phyloP scores from a whole-genome alignment of 805 yeast genomes.

The Ogataea nonfermentans region DNA sequence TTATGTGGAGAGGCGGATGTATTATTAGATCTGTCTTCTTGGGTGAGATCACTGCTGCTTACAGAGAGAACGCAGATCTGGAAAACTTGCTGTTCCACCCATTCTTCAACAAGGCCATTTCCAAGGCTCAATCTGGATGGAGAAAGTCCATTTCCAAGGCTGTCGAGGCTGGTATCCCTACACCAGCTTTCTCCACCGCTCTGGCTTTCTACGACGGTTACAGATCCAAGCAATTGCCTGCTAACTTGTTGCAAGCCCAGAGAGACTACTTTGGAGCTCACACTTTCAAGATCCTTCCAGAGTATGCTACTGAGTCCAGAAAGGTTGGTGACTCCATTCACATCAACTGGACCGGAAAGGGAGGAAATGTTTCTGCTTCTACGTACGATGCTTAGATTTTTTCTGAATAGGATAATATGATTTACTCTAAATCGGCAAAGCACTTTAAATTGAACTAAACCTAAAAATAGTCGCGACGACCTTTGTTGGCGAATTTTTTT shows the following conservation, averaged over 20 bases:
- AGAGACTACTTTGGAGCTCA: constrained; percentile 99
- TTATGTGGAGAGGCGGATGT: constrained; percentile 99
- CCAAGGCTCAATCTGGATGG: constrained; percentile 95
- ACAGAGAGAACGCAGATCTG: constrained; percentile 87
- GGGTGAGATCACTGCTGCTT: constrained; percentile 95
- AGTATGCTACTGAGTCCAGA: constrained; percentile 69
- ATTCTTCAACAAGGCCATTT: constrained; percentile 88
- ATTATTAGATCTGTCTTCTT: constrained; percentile 98
- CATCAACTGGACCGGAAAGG: constrained; percentile 98
- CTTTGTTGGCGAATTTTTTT: constrained; percentile 4
- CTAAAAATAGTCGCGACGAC: neutral
- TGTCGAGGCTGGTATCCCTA: constrained; percentile 85
- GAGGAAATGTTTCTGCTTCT: constrained; percentile 96
- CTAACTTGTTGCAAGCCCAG: constrained; percentile 98
- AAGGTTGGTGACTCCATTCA: constrained; percentile 85
- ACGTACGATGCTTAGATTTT: constrained; percentile 79
- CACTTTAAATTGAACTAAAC: too few species aligned
- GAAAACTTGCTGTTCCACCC: constrained; percentile 95
- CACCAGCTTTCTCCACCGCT: constrained; percentile 97
- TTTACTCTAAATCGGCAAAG: constrained; percentile 7
- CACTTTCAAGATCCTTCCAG: constrained; percentile 94
- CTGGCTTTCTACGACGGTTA: constrained; percentile 97
- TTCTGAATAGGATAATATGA: neutral
- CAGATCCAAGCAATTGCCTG: constrained; percentile 94
- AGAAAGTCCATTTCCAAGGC: constrained; percentile 81